Evolutionary conservation across 108 stramenopile species (phyloP), one percentile per base, ranked within the genome.

Genomic region (Cyclotella distinguenda): DNA sequence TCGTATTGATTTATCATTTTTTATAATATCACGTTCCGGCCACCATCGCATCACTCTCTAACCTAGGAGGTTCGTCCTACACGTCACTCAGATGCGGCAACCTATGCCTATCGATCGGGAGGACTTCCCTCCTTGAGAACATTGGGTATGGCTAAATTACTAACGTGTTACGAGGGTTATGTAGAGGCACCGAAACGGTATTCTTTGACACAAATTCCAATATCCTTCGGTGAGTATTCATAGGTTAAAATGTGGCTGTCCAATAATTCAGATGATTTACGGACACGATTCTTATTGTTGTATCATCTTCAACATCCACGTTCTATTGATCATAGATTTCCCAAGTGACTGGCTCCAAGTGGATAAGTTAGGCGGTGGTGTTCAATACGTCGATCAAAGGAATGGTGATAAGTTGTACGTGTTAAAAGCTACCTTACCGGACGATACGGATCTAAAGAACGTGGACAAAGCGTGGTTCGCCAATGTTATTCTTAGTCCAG

Each of bases 291-390:
- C 13, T 42, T 2, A 16, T 16, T 13, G 2, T 4, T 42, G 16
- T 13, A 42, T 31, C 49, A 5, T 16, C 27, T 4, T 13, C 4
- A 52, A 52, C 2, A 52, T 61, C 26, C 32, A 62, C 9, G 31
- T 72, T 30, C 62, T 63, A 9, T 57, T 71, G 10, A 21, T 39
- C 19, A 60, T 70, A 52, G 81, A 82, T 64, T 90, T 86, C 54
- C 89, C 89, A 2, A 64, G 84, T 8, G 89, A 90, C 66, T 90
- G 89, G 89, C 74, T 87, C 7, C 89, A 90, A 63, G 34, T 90
- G 11, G 89, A 90, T 57, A 66, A 65, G 60, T 39, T 74, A 16
- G 66, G 78, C 10, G 89, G 89, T 13, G 86, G 86, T 2, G 63
- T 90, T 21, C 83, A 83, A 58, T 90, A 87, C 53, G 89, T 90